Base-by-base conservation (phyloP, 2,329 filamentous ascomycete species). In the Ilyonectria sp. region DNA sequence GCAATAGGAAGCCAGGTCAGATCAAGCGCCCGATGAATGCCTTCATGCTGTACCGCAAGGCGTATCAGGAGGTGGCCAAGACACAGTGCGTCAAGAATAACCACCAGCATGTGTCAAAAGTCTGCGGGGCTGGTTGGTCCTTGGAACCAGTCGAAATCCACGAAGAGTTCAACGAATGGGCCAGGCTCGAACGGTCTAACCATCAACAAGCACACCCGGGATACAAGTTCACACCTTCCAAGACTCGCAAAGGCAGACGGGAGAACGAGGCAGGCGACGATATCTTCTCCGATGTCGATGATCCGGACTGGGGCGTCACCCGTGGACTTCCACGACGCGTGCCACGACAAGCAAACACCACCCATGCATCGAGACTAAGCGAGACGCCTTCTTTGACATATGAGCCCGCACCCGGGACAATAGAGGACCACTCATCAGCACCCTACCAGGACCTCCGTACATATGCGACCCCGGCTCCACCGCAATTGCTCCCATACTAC, bases 31-130 rank as follows among this genome's bases (percentile, higher is more conserved):
- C 96, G 3, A 97, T 98, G 92, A 99, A 99, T 80, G 95, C 94
- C 1, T 99, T 98, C 84, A 97, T 99, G 92, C 86, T 99, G 57
- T 99, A 99, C 80, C 92, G 96, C 47, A 97, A 96, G 72, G 94
- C 94, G 7, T 98, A 94, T 78, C 93, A 97, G 67, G 93, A 96
- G 69, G 87, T 94, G 35, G 94, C 93, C 66, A 97, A 97, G 81
- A 86, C 89, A 58, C 93, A 91, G 86, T 93, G 93, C 74, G 85
- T 89, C 15, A 91, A 96, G 75, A 95, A 96, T 80, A 98, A 98
- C 82, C 95, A 99, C 79, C 95, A 99, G 79, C 85, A 96, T 40
- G 93, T 98, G 29, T 98, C 95, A 2, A 90, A 91, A 52, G 90
- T 96, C n/a, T 94, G 94, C 64, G 96, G 95, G 31, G 85, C 90